These are phyloP conservation scores for Lactarius trivialis DNA, from an alignment of 768 basidiomycete species.

Conservation along the genomic window DNA sequence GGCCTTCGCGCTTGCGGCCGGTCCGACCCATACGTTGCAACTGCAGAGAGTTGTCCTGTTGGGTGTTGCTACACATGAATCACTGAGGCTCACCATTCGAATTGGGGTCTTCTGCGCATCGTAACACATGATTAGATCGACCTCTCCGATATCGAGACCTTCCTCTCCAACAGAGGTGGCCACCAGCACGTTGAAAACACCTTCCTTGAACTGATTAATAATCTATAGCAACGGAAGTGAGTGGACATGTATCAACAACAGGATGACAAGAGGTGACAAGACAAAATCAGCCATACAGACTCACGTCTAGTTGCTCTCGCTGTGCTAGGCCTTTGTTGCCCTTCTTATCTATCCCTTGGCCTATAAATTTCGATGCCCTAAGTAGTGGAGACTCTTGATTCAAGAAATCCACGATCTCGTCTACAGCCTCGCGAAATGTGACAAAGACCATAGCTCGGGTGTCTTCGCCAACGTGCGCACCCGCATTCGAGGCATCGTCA, in stretches of 20 bases:
- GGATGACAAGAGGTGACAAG: slow-evolving; percentile 4
- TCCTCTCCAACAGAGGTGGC: slow-evolving; percentile 98
- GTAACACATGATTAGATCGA: slow-evolving; percentile 94
- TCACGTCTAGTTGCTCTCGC: slow-evolving; percentile 84
- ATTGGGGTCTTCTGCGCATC: slow-evolving; percentile 95
- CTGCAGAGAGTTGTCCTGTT: slow-evolving; percentile 35
- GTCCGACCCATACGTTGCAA: slow-evolving; percentile 95
- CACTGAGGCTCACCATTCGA: slow-evolving; percentile 65
- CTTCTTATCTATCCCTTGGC: slow-evolving; percentile 78
- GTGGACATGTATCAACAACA: background rate
- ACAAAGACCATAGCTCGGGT: slow-evolving; percentile 94
- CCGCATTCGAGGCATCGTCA: slow-evolving; percentile 13
- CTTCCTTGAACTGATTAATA: slow-evolving; percentile 79
- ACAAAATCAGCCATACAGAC: slow-evolving; percentile 18
- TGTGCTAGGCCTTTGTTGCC: slow-evolving; percentile 87
- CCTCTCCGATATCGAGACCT: slow-evolving; percentile 95
- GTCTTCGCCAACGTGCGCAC: slow-evolving; percentile 24
- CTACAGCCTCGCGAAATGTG: slow-evolving; percentile 83
- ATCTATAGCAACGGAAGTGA: slow-evolving; percentile 41
- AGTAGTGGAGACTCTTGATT: slow-evolving; percentile 73
- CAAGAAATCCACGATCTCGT: slow-evolving; percentile 80
- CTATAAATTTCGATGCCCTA: slow-evolving; percentile 80
- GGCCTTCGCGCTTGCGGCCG: slow-evolving; percentile 84
- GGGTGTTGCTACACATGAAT: background rate
- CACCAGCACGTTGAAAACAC: slow-evolving; percentile 86